A percentile compares a stretch with the other conserved stretches of the same genome.
Conservation (phyloP, 176 grass and related monocot genomes). For the Rhynchospora breviuscula region DNA sequence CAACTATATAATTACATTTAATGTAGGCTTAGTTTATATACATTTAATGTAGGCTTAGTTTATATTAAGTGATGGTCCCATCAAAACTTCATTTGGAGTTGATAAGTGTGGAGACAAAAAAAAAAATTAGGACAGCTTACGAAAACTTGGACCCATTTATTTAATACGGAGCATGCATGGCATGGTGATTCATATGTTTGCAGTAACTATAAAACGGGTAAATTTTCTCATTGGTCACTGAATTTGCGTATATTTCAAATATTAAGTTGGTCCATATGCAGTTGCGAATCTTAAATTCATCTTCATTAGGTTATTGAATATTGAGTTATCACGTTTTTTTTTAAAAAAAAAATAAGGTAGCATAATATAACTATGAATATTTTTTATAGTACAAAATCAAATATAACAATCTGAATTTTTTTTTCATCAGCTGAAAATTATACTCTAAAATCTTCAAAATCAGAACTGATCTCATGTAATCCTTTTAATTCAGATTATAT, state of each 20-base stretch:
- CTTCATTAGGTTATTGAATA: neutral
- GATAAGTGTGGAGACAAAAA: neutral
- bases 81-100: neutral
- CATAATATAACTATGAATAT: no score
- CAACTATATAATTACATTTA: neutral
- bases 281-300: neutral
- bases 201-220: neutral
- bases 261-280: neutral
- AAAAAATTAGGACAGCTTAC: neutral
- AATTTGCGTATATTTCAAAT: neutral
- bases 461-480: no score
- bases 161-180: neutral
- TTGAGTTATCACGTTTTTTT: neutral
- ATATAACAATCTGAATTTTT: no score
- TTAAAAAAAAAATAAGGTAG: no score
- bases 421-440: no score
- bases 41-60: neutral
- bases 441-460: no score
- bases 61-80: neutral
- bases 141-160: neutral
- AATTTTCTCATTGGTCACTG: neutral
- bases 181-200: neutral
- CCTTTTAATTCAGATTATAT: no score
- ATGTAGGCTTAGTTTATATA: neutral
- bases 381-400: no score